Conservation (phyloP, 2,329 filamentous ascomycete genomes). For the Aureobasidium melanogenum region DNA sequence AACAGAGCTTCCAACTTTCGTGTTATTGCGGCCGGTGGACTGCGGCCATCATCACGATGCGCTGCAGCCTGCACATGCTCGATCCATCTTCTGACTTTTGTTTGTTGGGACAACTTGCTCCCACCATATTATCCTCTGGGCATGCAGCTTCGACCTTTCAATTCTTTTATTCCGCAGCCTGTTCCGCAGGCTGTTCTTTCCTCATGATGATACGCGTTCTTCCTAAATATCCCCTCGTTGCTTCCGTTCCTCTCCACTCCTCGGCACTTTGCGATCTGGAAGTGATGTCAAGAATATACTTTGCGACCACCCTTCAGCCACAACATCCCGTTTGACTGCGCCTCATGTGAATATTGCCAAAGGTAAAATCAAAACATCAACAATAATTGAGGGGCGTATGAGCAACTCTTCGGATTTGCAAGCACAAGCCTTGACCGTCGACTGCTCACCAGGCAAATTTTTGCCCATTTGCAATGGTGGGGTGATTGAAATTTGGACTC, state of each 20-base stretch:
- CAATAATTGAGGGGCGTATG: background rate
- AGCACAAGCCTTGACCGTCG: background rate
- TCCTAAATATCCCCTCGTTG: background rate
- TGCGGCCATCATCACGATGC: background rate
- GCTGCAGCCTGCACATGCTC: background rate
- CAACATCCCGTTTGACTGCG: background rate
- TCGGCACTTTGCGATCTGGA: background rate
- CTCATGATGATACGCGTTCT: background rate
- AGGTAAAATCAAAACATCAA: background rate
- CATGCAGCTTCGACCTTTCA: background rate
- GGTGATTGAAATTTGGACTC: background rate
- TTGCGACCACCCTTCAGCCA: background rate
- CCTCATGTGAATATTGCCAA: background rate
- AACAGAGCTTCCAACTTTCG: background rate
- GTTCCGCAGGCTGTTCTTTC: background rate
- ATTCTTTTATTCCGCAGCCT: too few relatives aligned
- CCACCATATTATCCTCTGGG: background rate
- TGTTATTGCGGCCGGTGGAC: background rate
- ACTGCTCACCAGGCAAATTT: too few relatives aligned
- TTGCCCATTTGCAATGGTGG: background rate
- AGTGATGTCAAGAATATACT: slow-evolving; percentile 1
- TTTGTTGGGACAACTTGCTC: background rate
- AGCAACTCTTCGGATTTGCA: background rate
- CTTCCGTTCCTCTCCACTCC: background rate
- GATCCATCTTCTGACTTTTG: background rate